phyloP scores from a whole-genome alignment of 139 green algal genomes.

The Asterochloris erici region DNA sequence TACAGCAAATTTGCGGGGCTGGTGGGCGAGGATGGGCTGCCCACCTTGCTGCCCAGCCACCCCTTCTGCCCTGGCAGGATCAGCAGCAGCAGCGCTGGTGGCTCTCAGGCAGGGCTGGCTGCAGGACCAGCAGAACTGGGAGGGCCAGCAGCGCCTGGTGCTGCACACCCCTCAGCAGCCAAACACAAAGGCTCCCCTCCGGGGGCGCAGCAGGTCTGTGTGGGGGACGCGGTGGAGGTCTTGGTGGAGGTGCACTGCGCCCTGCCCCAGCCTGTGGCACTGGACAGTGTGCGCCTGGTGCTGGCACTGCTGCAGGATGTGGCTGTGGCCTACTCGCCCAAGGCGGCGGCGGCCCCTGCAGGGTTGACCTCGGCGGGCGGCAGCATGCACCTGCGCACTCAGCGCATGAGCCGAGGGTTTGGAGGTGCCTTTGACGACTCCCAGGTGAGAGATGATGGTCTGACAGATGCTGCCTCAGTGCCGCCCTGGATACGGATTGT shows the following conservation, averaged over 20 bases:
- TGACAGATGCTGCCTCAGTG: too few species aligned
- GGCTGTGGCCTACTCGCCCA: slow-evolving; percentile 14
- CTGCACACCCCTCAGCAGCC: background rate
- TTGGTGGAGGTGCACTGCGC: slow-evolving; percentile 32
- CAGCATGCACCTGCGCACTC: too few species aligned
- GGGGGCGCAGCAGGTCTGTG: slow-evolving; percentile 15
- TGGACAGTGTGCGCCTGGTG: background rate
- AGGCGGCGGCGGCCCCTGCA: background rate
- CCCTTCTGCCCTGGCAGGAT: too few species aligned
- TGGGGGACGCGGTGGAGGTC: slow-evolving; percentile 41
- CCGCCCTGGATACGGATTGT: too few species aligned
- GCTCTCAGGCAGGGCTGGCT: too few species aligned
- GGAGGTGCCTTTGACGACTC: too few species aligned
- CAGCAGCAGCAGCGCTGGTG: too few species aligned
- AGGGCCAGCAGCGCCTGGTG: background rate
- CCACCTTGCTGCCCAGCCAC: slow-evolving; percentile 5
- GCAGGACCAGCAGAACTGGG: background rate
- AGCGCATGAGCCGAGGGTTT: too few species aligned
- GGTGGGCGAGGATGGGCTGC: background rate
- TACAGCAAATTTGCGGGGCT: slow-evolving; percentile 46
- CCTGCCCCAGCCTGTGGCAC: slow-evolving; percentile 11
- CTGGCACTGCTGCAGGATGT: slow-evolving; percentile 27
- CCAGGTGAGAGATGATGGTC: too few species aligned
- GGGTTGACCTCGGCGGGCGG: background rate
- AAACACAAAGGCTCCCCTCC: background rate